Base-by-base conservation (phyloP, 495 filamentous ascomycete species). In the Trichoderma orchidacearum region DNA sequence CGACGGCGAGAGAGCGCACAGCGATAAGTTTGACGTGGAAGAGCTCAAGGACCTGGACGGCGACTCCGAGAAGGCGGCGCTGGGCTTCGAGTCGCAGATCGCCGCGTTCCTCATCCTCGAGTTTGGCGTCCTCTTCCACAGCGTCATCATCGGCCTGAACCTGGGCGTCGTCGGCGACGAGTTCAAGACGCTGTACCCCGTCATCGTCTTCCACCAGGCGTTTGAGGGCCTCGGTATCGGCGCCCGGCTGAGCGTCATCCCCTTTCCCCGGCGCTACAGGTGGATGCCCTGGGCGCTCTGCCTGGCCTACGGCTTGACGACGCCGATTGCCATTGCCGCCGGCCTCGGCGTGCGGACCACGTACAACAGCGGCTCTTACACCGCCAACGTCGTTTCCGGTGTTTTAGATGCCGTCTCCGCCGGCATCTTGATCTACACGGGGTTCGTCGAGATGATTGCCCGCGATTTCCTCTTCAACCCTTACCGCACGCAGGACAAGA, bases 171-270 rank as follows among this genome's bases (percentile, higher is more conserved):
- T 79, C 2, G 76, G 70, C 25, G 79, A 83, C 65, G 72, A 67
- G 29, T 74, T 71, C 62, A 64, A 70, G 41, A 77, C 75, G 7
- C 75, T 84, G 30, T 75, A 80, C 57, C 63, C 75, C 32, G 81
- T 82, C 36, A 80, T 84, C 52, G 61, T 81, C 52, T 83, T 84
- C 67, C 81, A 82, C 59, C 81, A 92, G 63, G 85, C 85, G 63
- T 90, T 91, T 55, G 87, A 91, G 70, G 86, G 87, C 18, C 75
- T 90, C 55, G 86, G 86, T 18, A 78, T 90, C 9, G 85, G 87
- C 15, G 79, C 85, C 5, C 80, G 85, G 30, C 89, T 89, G 58
- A 82, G 85, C 5, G 76, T 79, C 0, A 72, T 87, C 23, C 23
- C 30, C 17, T 35, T 34, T 23, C 30, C 32, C 31, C 18, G 8